Conservation (phyloP, 2,329 filamentous ascomycete genomes). For the Pseudogymnoascus sp. region DNA sequence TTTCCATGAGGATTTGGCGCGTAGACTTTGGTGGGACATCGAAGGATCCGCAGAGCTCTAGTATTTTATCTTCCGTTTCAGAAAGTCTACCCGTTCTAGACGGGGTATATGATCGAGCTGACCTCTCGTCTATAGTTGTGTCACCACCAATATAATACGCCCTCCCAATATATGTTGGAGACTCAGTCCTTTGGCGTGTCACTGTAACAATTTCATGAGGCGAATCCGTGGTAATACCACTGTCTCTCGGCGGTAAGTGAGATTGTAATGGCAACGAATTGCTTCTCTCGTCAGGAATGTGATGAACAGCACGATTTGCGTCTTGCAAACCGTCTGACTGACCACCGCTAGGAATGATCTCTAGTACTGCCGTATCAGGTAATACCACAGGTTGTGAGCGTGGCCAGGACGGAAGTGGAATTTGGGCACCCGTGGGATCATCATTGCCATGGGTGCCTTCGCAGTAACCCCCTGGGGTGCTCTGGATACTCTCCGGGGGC, state of each 20-base stretch:
- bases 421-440: not conserved
- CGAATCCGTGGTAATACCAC: not conserved
- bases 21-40: not conserved
- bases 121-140: conserved; percentile 3
- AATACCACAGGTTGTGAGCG: not conserved
- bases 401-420: not conserved
- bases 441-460: not conserved
- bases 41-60: not conserved
- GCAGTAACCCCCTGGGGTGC: not conserved
- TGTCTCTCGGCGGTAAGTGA: not conserved
- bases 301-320: not conserved
- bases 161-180: conserved; percentile 8
- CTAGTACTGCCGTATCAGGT: not conserved
- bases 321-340: not conserved
- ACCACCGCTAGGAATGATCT: not conserved
- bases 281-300: not conserved
- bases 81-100: not conserved
- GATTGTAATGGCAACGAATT: not conserved
- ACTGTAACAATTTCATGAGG: not conserved
- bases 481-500: not conserved
- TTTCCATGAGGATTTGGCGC: not conserved
- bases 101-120: not conserved
- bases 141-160: not conserved
- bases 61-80: not conserved
- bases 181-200: not conserved